Evolutionary conservation across 2,329 filamentous ascomycete species (phyloP), one percentile per base, ranked within the genome.

Genomic region (Curvularia lunata): DNA sequence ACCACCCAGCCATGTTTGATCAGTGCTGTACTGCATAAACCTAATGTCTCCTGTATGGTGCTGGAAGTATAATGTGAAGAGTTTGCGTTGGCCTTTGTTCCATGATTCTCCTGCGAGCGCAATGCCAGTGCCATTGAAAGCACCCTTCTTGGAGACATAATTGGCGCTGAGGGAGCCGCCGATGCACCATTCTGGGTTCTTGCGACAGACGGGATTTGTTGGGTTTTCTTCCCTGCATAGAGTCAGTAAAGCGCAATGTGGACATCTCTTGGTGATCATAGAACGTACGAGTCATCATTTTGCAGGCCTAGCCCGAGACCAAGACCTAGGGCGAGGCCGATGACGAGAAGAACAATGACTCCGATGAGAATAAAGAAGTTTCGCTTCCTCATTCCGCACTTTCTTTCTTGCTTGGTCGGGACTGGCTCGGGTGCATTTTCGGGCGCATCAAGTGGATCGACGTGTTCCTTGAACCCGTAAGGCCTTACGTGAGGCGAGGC

Each of bases 51-150:
- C 80, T 6, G 72, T 72, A 25, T 76, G 72, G 59, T 82, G 78
- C 58, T 82, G 80, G 59, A 79, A 81, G 65, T 80, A 81, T 40
- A 81, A 67, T 1, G 77, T 77, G 6, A 81, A 74, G 12, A 72
- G 72, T 3, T 77, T 77, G 32, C 75, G 74, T 12, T 73, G 72
- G 5, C 72, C 67, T 7, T 67, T 65, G 27, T 71, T 75, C 66
- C 79, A 80, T 0, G 77, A 80, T 42, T 80, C 77, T 6, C 76
- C 76, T 18, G 80, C 79, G 9, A 81, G 56, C 1, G 79, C 80
- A 38, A 82, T 78, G 10, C 80, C 80, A 13, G 77, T 78, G n/a
- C 80, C 80, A 55, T 82, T 81, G 68, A 80, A 81, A 5, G 78
- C 79, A 19, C 80, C 80, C 28, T 72, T 67, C 9, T 63, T 75